phyloP scores from a whole-genome alignment of 495 filamentous ascomycete genomes.

The Hypoxylon fuscum region DNA sequence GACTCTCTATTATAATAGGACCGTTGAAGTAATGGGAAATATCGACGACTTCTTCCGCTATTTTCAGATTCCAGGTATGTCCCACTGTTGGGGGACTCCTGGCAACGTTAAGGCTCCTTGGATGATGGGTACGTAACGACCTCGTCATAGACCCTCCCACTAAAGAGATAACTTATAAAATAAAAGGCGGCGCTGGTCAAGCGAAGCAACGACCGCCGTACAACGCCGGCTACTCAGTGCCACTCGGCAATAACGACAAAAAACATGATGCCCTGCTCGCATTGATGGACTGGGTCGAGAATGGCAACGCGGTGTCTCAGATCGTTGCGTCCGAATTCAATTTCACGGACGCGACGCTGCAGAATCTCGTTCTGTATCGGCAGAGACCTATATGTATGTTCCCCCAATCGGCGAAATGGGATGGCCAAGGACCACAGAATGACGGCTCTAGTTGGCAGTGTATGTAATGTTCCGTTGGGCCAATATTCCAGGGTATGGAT shows the following conservation, averaged over 20 bases:
- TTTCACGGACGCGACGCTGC: slow-evolving; percentile 36
- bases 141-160: no score
- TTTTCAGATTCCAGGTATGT: slow-evolving; percentile 56
- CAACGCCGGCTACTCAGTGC: slow-evolving; percentile 39
- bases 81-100: slow-evolving; percentile 49
- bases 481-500: no score
- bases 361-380: slow-evolving; percentile 44
- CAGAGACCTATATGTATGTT: slow-evolving; percentile 56
- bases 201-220: slow-evolving; percentile 42
- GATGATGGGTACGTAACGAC: no score
- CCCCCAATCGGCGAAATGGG: slow-evolving; percentile 42
- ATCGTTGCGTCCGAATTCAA: slow-evolving; percentile 54
- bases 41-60: slow-evolving; percentile 51
- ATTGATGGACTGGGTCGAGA: slow-evolving; percentile 64
- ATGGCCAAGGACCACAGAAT: slow-evolving; percentile 33
- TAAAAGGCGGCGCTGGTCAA: slow-evolving; percentile 49
- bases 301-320: slow-evolving; percentile 46
- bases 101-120: slow-evolving; percentile 54
- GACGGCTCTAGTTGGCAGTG: slow-evolving; percentile 42
- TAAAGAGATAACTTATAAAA: no score
- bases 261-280: slow-evolving; percentile 58
- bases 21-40: slow-evolving; percentile 41
- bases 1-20: slow-evolving; percentile 53
- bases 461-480: no score
- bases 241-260: slow-evolving; percentile 53